A percentile compares a stretch with the other conserved stretches of the same genome.
phyloP scores from a whole-genome alignment of 1,284 basidiomycete species.

The Austroboletus novae-zelandiae region DNA sequence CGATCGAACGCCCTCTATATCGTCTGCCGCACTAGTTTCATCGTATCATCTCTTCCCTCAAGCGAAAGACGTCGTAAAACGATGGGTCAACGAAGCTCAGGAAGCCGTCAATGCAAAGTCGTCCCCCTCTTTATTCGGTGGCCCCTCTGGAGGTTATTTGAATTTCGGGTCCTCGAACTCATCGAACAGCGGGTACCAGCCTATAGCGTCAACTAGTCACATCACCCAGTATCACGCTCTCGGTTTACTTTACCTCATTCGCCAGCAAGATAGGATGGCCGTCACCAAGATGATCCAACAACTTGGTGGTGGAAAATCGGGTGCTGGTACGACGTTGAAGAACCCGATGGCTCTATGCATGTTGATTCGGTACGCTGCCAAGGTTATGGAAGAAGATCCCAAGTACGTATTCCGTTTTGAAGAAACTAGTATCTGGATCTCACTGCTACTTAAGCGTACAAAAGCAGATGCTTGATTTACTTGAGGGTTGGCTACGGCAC shows the following conservation, averaged over 20 bases:
- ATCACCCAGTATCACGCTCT: slow-evolving; percentile 98
- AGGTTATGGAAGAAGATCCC: slow-evolving; percentile 97
- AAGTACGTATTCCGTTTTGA: slow-evolving; percentile 60
- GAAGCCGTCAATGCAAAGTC: slow-evolving; percentile 94
- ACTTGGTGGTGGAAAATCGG: slow-evolving; percentile 85
- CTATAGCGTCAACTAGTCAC: slow-evolving; percentile 84
- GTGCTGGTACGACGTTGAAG: slow-evolving; percentile 79
- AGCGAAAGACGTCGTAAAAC: slow-evolving; percentile 92
- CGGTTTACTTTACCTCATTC: slow-evolving; percentile 91
- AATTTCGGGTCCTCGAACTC: slow-evolving; percentile 60
- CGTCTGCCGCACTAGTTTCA: slow-evolving; percentile 94
- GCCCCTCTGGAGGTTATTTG: slow-evolving; percentile 60
- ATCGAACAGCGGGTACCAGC: slow-evolving; percentile 65
- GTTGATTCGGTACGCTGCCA: slow-evolving; percentile 96
- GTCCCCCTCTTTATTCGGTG: slow-evolving; percentile 64
- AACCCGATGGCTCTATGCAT: slow-evolving; percentile 99
- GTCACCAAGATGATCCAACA: slow-evolving; percentile 99
- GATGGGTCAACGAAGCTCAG: slow-evolving; percentile 98
- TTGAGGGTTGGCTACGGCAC: slow-evolving; percentile 95
- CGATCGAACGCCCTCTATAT: slow-evolving; percentile 94
- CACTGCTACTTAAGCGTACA: slow-evolving; percentile 59
- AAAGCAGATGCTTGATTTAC: slow-evolving; percentile 89
- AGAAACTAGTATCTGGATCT: not conserved
- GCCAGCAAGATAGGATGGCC: slow-evolving; percentile 98
- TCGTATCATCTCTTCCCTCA: slow-evolving; percentile 95